Evolutionary conservation across 305 asterid genomes (phyloP).

Genomic region (Solanum hybrid): DNA sequence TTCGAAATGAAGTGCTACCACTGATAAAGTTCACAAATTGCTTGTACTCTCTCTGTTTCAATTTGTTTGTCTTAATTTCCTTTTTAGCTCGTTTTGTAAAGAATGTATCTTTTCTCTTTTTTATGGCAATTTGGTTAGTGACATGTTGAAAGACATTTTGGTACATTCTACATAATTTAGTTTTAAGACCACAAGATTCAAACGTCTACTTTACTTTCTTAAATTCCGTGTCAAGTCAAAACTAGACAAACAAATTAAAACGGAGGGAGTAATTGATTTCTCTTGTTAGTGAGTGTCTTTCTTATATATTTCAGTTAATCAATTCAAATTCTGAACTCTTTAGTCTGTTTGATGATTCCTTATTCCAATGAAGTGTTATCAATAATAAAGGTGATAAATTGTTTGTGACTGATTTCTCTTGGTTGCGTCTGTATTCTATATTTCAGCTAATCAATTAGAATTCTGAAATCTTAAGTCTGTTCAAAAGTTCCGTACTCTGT

Average conservation of each 20-base stretch:
- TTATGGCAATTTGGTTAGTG: not conserved
- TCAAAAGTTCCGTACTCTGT: not conserved
- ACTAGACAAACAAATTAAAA: not conserved
- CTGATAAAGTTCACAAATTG: not conserved
- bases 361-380: not conserved
- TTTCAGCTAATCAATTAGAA: not conserved
- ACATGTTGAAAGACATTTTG: not conserved
- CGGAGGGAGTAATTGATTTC: not conserved
- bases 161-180: not conserved
- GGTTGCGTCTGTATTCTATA: not conserved
- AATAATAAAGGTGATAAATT: not conserved
- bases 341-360: not conserved
- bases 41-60: not conserved
- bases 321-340: not conserved
- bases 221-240: no score
- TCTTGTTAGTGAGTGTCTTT: not conserved
- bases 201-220: not conserved
- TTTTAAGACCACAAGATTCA: not conserved
- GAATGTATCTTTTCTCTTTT: not conserved
- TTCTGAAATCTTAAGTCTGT: not conserved
- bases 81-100: not conserved
- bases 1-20: not conserved
- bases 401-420: not conserved
- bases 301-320: not conserved
- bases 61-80: not conserved